Conservation (phyloP, 2,329 filamentous ascomycete species). For the Aspergillus nomiae region DNA sequence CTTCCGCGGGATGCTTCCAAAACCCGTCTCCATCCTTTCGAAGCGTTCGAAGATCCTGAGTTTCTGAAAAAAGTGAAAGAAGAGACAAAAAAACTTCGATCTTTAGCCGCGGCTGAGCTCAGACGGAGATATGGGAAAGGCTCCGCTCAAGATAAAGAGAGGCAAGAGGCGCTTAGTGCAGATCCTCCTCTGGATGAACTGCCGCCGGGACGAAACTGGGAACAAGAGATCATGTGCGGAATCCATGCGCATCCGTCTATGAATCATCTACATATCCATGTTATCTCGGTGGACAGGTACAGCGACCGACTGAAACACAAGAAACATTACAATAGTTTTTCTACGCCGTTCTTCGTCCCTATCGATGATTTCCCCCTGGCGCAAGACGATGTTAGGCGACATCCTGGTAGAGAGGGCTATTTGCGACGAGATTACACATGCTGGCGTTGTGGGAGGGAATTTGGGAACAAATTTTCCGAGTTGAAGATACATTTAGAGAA, state of each 20-base stretch:
- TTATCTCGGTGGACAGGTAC: slow-evolving; percentile 77
- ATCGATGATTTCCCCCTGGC: slow-evolving; percentile 78
- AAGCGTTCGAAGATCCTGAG: slow-evolving; percentile 68
- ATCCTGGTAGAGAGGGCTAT: slow-evolving; percentile 60
- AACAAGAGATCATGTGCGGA: slow-evolving; percentile 70
- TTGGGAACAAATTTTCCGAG: slow-evolving; percentile 71
- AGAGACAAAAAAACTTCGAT: slow-evolving; percentile 64
- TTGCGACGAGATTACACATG: slow-evolving; percentile 69
- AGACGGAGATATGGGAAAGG: slow-evolving; percentile 65
- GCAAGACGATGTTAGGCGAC: slow-evolving; percentile 63
- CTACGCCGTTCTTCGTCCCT: slow-evolving; percentile 78
- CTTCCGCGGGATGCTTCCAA: slow-evolving; percentile 70
- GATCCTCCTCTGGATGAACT: slow-evolving; percentile 53
- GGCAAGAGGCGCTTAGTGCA: slow-evolving; percentile 66
- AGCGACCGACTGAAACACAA: slow-evolving; percentile 72
- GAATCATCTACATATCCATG: slow-evolving; percentile 88
- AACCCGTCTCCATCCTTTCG: slow-evolving; percentile 70
- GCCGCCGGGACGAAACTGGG: slow-evolving; percentile 77
- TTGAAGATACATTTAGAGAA: slow-evolving; percentile 74
- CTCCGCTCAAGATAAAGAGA: slow-evolving; percentile 64
- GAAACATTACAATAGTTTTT: slow-evolving; percentile 93
- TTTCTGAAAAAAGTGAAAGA: slow-evolving; percentile 67
- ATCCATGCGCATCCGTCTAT: slow-evolving; percentile 89
- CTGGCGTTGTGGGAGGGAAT: slow-evolving; percentile 79
- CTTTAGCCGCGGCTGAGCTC: slow-evolving; percentile 73